Evolutionary conservation across 2,329 filamentous ascomycete species (phyloP), one percentile per base, ranked within the genome.

Genomic region (Lasiodiplodia theobromae): DNA sequence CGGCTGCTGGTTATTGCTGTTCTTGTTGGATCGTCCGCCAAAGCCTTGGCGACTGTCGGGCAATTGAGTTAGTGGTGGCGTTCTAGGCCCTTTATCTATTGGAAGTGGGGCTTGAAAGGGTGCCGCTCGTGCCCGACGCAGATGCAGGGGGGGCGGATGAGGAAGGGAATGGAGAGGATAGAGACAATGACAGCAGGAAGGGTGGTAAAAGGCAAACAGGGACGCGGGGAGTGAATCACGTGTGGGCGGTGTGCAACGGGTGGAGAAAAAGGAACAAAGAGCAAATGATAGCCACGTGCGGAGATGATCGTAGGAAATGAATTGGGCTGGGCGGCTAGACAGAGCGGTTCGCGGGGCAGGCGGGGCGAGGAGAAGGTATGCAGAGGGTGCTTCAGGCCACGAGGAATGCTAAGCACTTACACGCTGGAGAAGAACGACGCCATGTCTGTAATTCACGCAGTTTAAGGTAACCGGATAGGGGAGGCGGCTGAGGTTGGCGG

Each of bases 361-460:
- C 34, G 40, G 25, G 54, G 53, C 38, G 52, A 52, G 37, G 47
- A 51, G 40, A 34, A 60, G 47, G 60, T 16, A 51, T 53, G 56
- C 31, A 63, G 56, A 68, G 25, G 37, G 23, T 25, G 37, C 40
- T 51, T 7, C n/a, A 60, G 65, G 57, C 44, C 57, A 49, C 37
- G 57, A 68, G 66, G 66, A 57, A 68, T 65, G 67, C 67, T 62
- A 68, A 65, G 67, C 67, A 81, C 79, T 79, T 72, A 80, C 79
- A 80, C 77, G 72, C 77, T 80, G 74, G 77, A 79, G 75, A 81
- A 81, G 73, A 81, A 81, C 69, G 78, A 80, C 71, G 78, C 75
- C 79, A 80, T 80, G 68, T 66, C 66, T 37, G 56, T 18, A 68
- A 68, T 31, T 40, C 21, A 28, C 49, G 23, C 18, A 52, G 66